phyloP scores from a whole-genome alignment of 208 protist species.

The Trypanosoma brucei region DNA sequence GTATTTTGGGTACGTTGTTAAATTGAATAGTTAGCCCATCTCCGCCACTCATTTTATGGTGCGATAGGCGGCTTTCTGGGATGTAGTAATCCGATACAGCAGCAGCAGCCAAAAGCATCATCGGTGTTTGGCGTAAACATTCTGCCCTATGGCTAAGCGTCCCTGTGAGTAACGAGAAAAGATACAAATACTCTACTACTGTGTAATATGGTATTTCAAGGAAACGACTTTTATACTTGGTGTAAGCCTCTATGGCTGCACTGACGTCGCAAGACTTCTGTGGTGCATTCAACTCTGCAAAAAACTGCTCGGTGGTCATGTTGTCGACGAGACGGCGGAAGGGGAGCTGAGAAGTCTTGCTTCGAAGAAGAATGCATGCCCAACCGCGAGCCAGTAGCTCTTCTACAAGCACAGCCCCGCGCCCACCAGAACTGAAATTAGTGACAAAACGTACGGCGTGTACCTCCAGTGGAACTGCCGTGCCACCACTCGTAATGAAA shows the following conservation, averaged over 20 bases:
- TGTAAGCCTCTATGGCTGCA: slow-evolving; percentile 20
- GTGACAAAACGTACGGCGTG: slow-evolving; percentile 80
- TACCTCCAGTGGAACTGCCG: slow-evolving; percentile 71
- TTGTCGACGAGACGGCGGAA: slow-evolving; percentile 54
- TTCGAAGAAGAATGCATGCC: slow-evolving; percentile 69
- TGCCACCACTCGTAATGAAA: slow-evolving; percentile 80
- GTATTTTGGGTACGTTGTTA: slow-evolving; percentile 66
- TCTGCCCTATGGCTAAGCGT: slow-evolving; percentile 29
- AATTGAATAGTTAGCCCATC: slow-evolving; percentile 63
- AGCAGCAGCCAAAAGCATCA: slow-evolving; percentile 72
- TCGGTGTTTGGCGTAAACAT: slow-evolving; percentile 20
- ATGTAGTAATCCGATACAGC: slow-evolving; percentile 86
- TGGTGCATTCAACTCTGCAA: slow-evolving; percentile 21
- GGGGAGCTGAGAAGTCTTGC: slow-evolving; percentile 42
- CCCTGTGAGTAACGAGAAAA: slow-evolving; percentile 39
- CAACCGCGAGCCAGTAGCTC: slow-evolving; percentile 50
- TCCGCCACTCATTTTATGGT: slow-evolving; percentile 76
- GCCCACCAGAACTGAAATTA: slow-evolving; percentile 82
- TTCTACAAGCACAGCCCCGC: slow-evolving; percentile 69
- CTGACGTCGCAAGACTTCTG: background rate
- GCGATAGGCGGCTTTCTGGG: slow-evolving; percentile 41
- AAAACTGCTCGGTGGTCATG: slow-evolving; percentile 44
- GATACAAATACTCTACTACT: slow-evolving; percentile 77
- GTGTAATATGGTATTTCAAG: slow-evolving; percentile 63
- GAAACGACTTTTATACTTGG: slow-evolving; percentile 31